Base-by-base conservation (phyloP, 257 asterid species). In the Lycium barbarum region DNA sequence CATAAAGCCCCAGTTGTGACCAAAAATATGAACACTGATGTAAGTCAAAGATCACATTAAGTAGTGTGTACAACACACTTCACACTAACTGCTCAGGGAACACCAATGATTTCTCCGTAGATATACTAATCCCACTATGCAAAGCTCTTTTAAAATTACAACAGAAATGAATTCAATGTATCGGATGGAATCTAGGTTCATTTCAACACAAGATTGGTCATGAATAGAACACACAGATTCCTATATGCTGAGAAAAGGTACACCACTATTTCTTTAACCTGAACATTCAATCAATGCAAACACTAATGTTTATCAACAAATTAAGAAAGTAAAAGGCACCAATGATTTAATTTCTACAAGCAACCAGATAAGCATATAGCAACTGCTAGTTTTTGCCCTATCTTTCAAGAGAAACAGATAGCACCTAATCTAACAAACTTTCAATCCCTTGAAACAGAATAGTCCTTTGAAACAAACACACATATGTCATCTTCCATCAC, bases 111-210 rank as follows among this genome's bases (percentile, higher is more conserved):
- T 76, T 53, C 47, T 76, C 65, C 17, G 53, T 26, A 76, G 47
- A 51, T 13, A 26, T 76, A 76, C 62, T 22, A 20, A 22, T 3
- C 43, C 1, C 61, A n/a, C 80, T n/a, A 72, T 72, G n/a, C 2
- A 22, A 22, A 49, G 22, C 59, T 74, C 43, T 20, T 76, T 26
- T 14, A 51, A 49, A 76, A 53, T 51, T 49, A 51, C 82, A 14
- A 53, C 62, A 53, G 47, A 53, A 76, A 76, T 33, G 14, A 13
- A 49, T 49, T 76, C 22, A 7, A 51, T 1, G 2, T 1, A 74
- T 74, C 45, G 0, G 45, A 74, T 45, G 82, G 47, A 76, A 76
- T 61, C 20, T 49, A 49, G 20, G 81, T 73, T 73, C 80, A 36
- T 13, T 49, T 74, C 59, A 66, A 33, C 40, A 35, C 45, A 66